Evolutionary conservation across 441 rosid genomes (phyloP).

Genomic region (Populus hybrid): DNA sequence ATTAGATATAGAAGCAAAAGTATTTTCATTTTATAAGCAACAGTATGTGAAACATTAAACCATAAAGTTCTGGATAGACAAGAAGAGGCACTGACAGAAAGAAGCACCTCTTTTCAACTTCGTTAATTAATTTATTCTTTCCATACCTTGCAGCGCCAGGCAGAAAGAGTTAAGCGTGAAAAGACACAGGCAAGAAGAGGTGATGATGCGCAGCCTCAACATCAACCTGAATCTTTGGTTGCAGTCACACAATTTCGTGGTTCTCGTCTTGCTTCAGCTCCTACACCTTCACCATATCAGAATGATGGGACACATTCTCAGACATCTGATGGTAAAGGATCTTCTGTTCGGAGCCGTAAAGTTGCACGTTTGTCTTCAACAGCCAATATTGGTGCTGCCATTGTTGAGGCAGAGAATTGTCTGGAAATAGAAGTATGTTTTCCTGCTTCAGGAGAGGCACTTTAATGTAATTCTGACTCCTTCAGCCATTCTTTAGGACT

Average conservation of each 20-base stretch:
- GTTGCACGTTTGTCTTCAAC: conserved; percentile 47
- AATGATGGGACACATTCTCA: conserved; percentile 1
- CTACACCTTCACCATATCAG: conserved; percentile 77
- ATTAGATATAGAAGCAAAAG: not conserved
- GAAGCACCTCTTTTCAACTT: not conserved
- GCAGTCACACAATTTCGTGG: conserved; percentile 75
- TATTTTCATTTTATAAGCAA: not conserved
- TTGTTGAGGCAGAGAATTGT: conserved; percentile 71
- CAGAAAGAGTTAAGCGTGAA: conserved; percentile 67
- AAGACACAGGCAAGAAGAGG: conserved; percentile 55
- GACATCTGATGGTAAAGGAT: conserved; percentile 21
- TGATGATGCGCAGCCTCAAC: conserved; percentile 55
- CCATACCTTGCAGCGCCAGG: conserved; percentile 59
- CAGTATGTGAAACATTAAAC: not conserved
- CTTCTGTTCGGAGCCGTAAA: conserved; percentile 38
- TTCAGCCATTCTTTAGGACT: conserved; percentile 42
- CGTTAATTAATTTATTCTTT: conserved; percentile 3
- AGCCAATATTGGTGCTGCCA: conserved; percentile 67
- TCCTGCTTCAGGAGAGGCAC: conserved; percentile 49
- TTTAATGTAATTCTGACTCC: conserved; percentile 51
- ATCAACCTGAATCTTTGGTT: conserved; percentile 62
- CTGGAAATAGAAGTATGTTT: conserved; percentile 82
- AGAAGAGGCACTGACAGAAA: not conserved
- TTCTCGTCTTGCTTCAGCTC: conserved; percentile 92
- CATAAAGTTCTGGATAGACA: not conserved